A percentile compares a stretch with the other conserved stretches of the same genome.
phyloP scores from a whole-genome alignment of 129 eudicot genomes.

The Ambrosia artemisiifolia region DNA sequence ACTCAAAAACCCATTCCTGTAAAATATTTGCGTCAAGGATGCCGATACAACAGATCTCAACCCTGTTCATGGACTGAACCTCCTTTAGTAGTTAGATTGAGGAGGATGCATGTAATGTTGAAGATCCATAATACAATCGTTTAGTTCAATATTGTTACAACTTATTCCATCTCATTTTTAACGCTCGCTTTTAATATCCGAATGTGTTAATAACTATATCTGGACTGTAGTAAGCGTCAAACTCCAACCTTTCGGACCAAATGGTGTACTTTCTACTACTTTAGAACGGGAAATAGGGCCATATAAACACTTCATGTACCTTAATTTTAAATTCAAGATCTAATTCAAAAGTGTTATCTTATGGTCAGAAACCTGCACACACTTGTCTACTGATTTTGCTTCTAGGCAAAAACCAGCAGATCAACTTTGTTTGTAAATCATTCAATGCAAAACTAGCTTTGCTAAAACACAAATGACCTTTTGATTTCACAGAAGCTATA shows the following conservation, averaged over 20 bases:
- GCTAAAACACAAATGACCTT: too few species aligned
- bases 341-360: too few species aligned
- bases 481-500: too few species aligned
- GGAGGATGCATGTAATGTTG: conserved; percentile 15
- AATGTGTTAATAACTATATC: too few species aligned
- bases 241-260: too few species aligned
- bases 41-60: conserved; percentile 18
- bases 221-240: too few species aligned
- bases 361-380: background rate
- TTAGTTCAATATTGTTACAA: conserved; percentile 8
- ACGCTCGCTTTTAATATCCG: too few species aligned
- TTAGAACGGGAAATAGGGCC: too few species aligned
- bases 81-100: conserved; percentile 18
- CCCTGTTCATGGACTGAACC: conserved; percentile 11
- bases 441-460: background rate
- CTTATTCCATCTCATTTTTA: background rate
- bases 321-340: too few species aligned
- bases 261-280: too few species aligned
- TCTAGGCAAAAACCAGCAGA: background rate
- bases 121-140: background rate
- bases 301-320: too few species aligned
- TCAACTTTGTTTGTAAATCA: background rate
- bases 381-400: background rate
- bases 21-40: conserved; percentile 26
- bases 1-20: conserved; percentile 18